phyloP scores from a whole-genome alignment of 164 flowering plant species.

The Cinnamomum micranthum region DNA sequence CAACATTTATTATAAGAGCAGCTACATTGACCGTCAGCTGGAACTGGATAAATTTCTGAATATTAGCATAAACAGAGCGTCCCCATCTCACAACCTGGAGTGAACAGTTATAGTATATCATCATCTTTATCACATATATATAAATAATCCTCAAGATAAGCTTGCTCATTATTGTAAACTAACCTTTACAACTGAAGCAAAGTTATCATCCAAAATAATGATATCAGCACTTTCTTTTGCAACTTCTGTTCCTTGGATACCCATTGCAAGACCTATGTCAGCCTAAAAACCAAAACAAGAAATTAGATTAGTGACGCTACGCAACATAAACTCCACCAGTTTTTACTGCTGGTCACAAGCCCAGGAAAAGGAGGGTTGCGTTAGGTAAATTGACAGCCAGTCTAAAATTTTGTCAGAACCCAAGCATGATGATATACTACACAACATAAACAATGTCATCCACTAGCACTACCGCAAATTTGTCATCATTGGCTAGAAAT shows the following conservation, averaged over 20 bases:
- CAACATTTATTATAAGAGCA: constrained; percentile 86
- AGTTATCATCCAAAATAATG: constrained; percentile 91
- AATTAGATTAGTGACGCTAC: not conserved
- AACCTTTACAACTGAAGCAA: constrained; percentile 94
- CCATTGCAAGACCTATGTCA: constrained; percentile 98
- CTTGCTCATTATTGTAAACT: constrained; percentile 7
- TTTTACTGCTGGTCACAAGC: too few relatives aligned
- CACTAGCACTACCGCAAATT: too few relatives aligned
- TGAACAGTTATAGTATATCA: not conserved
- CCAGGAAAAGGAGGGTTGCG: too few relatives aligned
- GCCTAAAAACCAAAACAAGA: constrained; percentile 45
- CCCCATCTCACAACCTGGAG: constrained; percentile 97
- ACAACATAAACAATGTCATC: not conserved
- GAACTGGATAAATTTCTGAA: constrained; percentile 94
- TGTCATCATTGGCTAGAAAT: too few relatives aligned
- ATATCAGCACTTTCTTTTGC: constrained; percentile 98
- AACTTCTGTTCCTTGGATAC: constrained; percentile 94
- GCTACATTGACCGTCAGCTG: constrained; percentile 97
- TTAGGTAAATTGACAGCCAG: too few relatives aligned
- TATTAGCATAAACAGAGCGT: constrained; percentile 92
- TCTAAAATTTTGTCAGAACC: too few relatives aligned
- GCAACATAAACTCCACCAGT: too few relatives aligned
- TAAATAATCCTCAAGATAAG: not conserved
- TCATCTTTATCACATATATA: not conserved
- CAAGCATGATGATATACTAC: not conserved